Conservation (phyloP, 208 protist species). For the Crithidia mellificae region DNA sequence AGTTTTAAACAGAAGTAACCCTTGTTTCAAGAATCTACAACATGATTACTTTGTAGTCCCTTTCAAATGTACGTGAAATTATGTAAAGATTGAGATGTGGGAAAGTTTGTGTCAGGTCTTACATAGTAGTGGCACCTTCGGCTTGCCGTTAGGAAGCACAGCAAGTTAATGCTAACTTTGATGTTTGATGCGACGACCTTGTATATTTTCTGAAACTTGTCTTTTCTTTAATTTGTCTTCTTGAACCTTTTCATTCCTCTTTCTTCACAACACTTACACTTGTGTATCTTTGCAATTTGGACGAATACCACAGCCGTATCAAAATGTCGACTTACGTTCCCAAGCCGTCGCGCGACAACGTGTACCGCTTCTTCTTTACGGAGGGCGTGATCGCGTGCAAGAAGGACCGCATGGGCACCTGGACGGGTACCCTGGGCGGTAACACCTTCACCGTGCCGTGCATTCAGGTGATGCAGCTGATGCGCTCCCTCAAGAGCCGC, state of each 20-base stretch:
- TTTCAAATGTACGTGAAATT: no score
- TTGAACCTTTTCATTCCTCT: not conserved
- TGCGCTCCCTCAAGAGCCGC: slow-evolving; percentile 91
- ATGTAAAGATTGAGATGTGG: no score
- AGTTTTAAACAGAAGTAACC: no score
- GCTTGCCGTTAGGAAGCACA: no score
- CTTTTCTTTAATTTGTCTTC: not conserved
- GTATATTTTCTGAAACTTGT: no score
- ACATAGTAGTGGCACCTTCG: no score
- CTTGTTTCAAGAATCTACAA: no score
- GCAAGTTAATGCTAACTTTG: no score
- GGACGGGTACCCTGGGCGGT: slow-evolving; percentile 78
- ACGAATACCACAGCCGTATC: not conserved
- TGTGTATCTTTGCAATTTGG: not conserved
- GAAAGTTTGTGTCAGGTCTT: no score
- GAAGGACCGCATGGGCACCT: slow-evolving; percentile 89
- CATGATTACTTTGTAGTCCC: no score
- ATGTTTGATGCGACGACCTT: no score
- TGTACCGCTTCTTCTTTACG: slow-evolving; percentile 93
- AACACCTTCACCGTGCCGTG: slow-evolving; percentile 77
- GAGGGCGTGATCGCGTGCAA: slow-evolving; percentile 91
- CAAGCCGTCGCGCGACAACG: slow-evolving; percentile 79
- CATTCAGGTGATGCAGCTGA: slow-evolving; percentile 89
- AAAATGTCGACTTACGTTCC: slow-evolving; percentile 59
- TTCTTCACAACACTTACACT: not conserved